Evolutionary conservation across 345 rosid genomes (phyloP).

Genomic region (Anacardium occidentale): DNA sequence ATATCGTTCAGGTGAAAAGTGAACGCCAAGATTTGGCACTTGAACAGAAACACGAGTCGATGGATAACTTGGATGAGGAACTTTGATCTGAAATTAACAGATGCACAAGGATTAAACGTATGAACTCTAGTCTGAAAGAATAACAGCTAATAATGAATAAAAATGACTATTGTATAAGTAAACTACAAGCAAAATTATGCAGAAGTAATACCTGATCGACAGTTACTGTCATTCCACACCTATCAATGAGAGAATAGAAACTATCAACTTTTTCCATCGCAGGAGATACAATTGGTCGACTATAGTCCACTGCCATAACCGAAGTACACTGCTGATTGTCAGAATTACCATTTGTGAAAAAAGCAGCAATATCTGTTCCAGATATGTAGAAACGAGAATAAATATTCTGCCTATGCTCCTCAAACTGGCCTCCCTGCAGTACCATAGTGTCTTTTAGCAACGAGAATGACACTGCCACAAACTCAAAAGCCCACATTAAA

Average conservation of each 20-base stretch:
- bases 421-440: slow-evolving; percentile 70
- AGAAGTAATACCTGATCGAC: slow-evolving; percentile 78
- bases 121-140: neutral
- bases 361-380: slow-evolving; percentile 97
- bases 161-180: slow-evolving; percentile 15
- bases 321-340: slow-evolving; percentile 43
- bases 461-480: slow-evolving; percentile 20
- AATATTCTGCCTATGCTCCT: slow-evolving; percentile 74
- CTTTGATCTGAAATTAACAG: slow-evolving; percentile 64
- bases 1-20: slow-evolving; percentile 87
- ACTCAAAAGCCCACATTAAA: slow-evolving; percentile 23
- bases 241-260: slow-evolving; percentile 80
- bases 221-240: slow-evolving; percentile 94
- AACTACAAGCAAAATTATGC: slow-evolving; percentile 2
- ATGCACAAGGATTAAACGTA: slow-evolving; percentile 19
- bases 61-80: slow-evolving; percentile 80
- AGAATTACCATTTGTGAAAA: slow-evolving; percentile 69
- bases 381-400: slow-evolving; percentile 88
- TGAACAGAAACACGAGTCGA: slow-evolving; percentile 87
- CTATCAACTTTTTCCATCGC: slow-evolving; percentile 39
- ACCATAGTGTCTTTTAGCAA: slow-evolving; percentile 22
- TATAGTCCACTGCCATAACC: slow-evolving; percentile 38
- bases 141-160: slow-evolving; percentile 12
- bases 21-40: slow-evolving; percentile 96
- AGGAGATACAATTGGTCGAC: slow-evolving; percentile 44